Evolutionary conservation across 2,329 filamentous ascomycete species (phyloP).

Genomic region (Emmonsia crescens): DNA sequence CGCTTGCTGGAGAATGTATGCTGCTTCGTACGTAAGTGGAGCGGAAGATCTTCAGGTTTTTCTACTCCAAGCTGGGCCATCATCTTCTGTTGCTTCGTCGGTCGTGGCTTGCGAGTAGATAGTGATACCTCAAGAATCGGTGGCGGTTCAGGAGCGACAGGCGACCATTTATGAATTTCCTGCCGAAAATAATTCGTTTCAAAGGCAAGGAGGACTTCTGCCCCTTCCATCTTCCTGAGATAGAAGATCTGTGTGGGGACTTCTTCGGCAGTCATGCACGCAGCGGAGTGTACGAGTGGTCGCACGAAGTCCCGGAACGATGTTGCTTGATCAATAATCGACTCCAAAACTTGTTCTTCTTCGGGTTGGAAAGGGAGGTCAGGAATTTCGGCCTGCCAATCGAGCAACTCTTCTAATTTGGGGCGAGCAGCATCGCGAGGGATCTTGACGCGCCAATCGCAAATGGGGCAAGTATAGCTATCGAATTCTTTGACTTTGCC

Average conservation of each 20-base stretch:
- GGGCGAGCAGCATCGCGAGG: constrained; percentile 91
- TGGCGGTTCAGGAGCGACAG: constrained; percentile 75
- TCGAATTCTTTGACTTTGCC: constrained; percentile 98
- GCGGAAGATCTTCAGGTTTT: constrained; percentile 80
- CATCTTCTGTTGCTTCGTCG: constrained; percentile 93
- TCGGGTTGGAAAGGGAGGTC: constrained; percentile 86
- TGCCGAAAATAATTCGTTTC: constrained; percentile 98
- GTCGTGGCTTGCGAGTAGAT: constrained; percentile 88
- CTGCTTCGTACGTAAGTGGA: constrained; percentile 68
- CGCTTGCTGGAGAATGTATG: constrained; percentile 53
- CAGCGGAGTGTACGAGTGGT: constrained; percentile 61
- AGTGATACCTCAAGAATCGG: constrained; percentile 77
- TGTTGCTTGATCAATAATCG: constrained; percentile 75
- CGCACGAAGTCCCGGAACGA: constrained; percentile 75
- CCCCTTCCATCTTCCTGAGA: constrained; percentile 90
- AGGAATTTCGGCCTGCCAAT: constrained; percentile 74
- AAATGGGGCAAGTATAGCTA: constrained; percentile 96
- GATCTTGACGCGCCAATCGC: constrained; percentile 94
- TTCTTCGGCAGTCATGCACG: constrained; percentile 73
- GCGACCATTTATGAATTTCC: constrained; percentile 88
- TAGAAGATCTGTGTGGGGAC: constrained; percentile 88
- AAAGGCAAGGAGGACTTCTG: constrained; percentile 78
- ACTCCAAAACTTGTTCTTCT: constrained; percentile 76
- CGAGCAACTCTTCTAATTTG: constrained; percentile 78
- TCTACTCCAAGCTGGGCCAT: constrained; percentile 80